Conservation (phyloP, 176 grass and related monocot species). For the Bromus sterilis region DNA sequence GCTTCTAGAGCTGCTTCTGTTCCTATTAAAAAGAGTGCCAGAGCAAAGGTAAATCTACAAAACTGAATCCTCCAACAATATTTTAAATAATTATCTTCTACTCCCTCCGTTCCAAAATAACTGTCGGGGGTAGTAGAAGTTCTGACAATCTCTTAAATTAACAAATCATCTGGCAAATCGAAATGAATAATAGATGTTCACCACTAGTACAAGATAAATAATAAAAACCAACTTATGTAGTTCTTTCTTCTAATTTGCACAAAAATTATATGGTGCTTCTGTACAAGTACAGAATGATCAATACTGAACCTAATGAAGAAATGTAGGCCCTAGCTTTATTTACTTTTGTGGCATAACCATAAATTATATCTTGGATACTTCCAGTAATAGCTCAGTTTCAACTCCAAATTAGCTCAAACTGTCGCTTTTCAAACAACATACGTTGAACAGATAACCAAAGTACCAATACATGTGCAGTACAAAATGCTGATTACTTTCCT, state of each 20-base stretch:
- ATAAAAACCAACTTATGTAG: background rate
- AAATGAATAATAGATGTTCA: slow-evolving; percentile 13
- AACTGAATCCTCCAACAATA: slow-evolving; percentile 12
- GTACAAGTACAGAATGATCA: background rate
- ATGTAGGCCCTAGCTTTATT: background rate
- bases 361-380: background rate
- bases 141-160: slow-evolving; percentile 4
- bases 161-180: background rate
- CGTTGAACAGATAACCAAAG: background rate
- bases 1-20: slow-evolving; percentile 53
- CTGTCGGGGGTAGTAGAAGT: too few species aligned
- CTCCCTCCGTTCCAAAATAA: too few species aligned
- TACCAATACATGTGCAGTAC: background rate
- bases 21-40: slow-evolving; percentile 37
- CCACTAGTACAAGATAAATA: slow-evolving; percentile 1
- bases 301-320: background rate
- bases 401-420: background rate
- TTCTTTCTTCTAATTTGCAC: background rate
- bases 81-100: slow-evolving; percentile 9
- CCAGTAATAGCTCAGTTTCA: background rate
- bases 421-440: background rate
- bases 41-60: slow-evolving; percentile 7
- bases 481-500: background rate
- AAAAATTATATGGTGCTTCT: background rate
- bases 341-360: background rate